Evolutionary conservation across 2,329 filamentous ascomycete species (phyloP).

Genomic region (Talaromyces atroroseus): DNA sequence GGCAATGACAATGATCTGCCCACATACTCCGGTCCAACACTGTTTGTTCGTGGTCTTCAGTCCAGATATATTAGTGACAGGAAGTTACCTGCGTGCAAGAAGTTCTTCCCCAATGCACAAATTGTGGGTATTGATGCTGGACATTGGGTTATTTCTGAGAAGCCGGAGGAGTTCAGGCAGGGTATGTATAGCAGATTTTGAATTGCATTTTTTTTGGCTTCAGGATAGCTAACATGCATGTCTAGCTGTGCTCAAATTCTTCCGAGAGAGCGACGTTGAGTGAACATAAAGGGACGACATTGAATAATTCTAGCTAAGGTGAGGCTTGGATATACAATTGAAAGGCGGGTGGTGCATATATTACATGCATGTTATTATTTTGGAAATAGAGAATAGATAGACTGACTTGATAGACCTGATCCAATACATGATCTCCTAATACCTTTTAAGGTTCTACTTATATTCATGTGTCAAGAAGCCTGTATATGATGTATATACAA

Average conservation of each 20-base stretch:
- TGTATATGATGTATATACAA: too few species aligned
- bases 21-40: conserved; percentile 65
- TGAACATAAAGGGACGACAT: neutral
- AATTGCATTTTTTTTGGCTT: neutral
- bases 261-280: conserved; percentile 20
- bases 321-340: neutral
- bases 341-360: neutral
- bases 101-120: conserved; percentile 38
- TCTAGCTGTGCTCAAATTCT: conserved; percentile 31
- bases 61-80: conserved; percentile 38
- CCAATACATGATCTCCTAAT: neutral
- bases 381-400: neutral
- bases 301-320: neutral
- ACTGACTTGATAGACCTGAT: too few species aligned
- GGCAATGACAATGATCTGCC: conserved; percentile 28
- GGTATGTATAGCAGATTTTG: conserved; percentile 21
- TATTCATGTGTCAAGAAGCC: too few species aligned
- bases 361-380: neutral
- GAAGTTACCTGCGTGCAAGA: conserved; percentile 35
- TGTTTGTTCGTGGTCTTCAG: conserved; percentile 59
- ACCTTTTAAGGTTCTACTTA: too few species aligned
- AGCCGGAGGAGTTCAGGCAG: conserved; percentile 38
- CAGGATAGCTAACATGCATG: conserved; percentile 13
- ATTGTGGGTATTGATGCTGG: conserved; percentile 38
- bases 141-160: conserved; percentile 43